Conservation (phyloP, 2,329 filamentous ascomycete species). For the Xylariaceae sp. region DNA sequence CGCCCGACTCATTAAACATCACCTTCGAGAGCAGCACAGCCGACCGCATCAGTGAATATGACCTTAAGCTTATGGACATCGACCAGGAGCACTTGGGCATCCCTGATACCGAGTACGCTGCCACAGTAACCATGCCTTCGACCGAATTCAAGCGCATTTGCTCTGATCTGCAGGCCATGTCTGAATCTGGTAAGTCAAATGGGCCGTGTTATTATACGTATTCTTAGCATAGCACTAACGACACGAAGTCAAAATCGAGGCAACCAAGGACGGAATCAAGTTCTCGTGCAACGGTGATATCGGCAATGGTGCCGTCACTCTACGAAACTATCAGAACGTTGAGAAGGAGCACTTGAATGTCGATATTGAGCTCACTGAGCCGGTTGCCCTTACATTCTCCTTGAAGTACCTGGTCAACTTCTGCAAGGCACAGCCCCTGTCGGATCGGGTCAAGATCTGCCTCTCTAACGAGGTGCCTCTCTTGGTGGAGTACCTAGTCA, state of each 20-base stretch:
- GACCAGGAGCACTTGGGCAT: slow-evolving; percentile 99
- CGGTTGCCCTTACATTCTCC: slow-evolving; percentile 91
- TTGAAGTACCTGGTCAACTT: slow-evolving; percentile 99
- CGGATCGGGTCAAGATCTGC: slow-evolving; percentile 78
- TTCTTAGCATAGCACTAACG: neutral
- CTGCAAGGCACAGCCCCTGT: slow-evolving; percentile 91
- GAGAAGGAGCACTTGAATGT: slow-evolving; percentile 85
- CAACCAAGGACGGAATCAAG: slow-evolving; percentile 94
- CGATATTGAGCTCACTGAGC: slow-evolving; percentile 84
- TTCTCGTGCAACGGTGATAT: slow-evolving; percentile 93
- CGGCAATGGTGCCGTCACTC: slow-evolving; percentile 86
- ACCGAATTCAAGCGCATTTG: slow-evolving; percentile 92
- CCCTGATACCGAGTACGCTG: slow-evolving; percentile 96
- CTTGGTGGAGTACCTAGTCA: slow-evolving; percentile 82
- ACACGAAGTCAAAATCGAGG: slow-evolving; percentile 79
- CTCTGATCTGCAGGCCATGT: slow-evolving; percentile 83
- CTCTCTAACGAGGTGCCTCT: slow-evolving; percentile 95
- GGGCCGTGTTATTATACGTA: neutral
- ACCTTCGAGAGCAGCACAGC: slow-evolving; percentile 85
- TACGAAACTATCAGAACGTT: slow-evolving; percentile 80
- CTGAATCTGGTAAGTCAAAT: slow-evolving; percentile 74
- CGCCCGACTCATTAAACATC: slow-evolving; percentile 90
- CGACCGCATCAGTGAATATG: slow-evolving; percentile 95
- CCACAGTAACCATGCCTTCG: slow-evolving; percentile 83
- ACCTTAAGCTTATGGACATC: slow-evolving; percentile 99